Base-by-base conservation (phyloP, 139 green algal species). In the Pleodorina starrii region DNA sequence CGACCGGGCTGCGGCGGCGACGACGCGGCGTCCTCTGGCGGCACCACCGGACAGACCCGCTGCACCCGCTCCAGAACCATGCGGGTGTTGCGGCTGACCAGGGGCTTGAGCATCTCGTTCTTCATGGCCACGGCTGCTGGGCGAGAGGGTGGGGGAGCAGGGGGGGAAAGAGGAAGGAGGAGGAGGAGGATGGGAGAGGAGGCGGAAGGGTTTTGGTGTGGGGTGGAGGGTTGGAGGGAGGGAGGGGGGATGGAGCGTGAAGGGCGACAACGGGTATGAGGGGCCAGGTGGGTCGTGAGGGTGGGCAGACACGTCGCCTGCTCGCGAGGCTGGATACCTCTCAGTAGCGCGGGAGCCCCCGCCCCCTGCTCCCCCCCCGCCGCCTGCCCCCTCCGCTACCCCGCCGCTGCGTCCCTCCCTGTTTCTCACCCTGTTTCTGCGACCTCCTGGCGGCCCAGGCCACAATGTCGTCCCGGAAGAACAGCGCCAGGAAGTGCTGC, bases 401-500 rank as follows among this genome's bases (percentile, higher is more conserved):
- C 38, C 48, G 44, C 32, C 50, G n/a, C n/a, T n/a, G n/a, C n/a
- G n/a, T n/a, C n/a, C n/a, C n/a, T n/a, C n/a, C n/a, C n/a, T n/a
- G n/a, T n/a, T n/a, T n/a, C n/a, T 78, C 50, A 91, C 89, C 89
- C 81, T 83, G 71, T 75, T 90, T 90, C 59, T 72, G 51, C 29
- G 42, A 84, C 19, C 84, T 59, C n/a, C 89, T 54, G 5, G 76
- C 84, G 17, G 76, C 84, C 89, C 89, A 92, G 11, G 75, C 76
- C 40, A 88, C 51, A 21, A 92, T 92, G 84, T 92, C 89, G 72
- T 92, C 89, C 51, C 84, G 91, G 93, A 98, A 98, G 93, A 98
- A 99, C 77, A 99, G 92, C 7, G 92, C 85, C 48, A 99, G 87
- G 48, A 97, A 90, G 23, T 95, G 88, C 43, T 93, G 57, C 36